Conservation (phyloP, 78 protist species). For the Mantamonas sphyraenae region DNA sequence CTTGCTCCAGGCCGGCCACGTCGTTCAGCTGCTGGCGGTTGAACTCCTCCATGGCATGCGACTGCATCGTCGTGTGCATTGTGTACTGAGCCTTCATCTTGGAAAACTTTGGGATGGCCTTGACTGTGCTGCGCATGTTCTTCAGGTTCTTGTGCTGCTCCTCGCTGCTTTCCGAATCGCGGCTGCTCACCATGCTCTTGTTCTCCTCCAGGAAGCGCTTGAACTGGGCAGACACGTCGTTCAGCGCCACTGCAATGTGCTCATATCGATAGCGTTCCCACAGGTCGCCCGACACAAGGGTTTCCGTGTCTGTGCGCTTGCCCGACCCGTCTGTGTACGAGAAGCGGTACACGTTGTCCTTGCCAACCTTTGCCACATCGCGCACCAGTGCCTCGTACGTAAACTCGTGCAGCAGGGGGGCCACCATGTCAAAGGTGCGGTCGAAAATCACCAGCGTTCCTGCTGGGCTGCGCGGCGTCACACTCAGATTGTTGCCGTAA, state of each 20-base stretch:
- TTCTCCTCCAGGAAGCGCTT: constrained; percentile 49
- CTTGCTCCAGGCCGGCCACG: constrained; percentile 55
- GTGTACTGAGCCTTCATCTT: constrained; percentile 45
- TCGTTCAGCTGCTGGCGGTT: constrained; percentile 21
- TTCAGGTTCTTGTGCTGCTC: too few relatives aligned
- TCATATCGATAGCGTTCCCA: constrained; percentile 53
- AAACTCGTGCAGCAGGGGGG: constrained; percentile 76
- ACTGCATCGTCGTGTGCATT: constrained; percentile 49
- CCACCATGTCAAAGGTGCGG: too few relatives aligned
- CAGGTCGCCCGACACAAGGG: constrained; percentile 54
- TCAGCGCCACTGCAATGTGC: constrained; percentile 64
- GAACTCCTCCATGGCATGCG: constrained; percentile 44
- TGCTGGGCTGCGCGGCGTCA: too few relatives aligned
- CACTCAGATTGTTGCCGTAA: too few relatives aligned
- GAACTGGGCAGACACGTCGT: constrained; percentile 28
- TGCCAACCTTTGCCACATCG: constrained; percentile 47
- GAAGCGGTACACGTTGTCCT: constrained; percentile 44
- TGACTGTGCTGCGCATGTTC: constrained; percentile 52
- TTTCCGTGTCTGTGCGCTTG: too few relatives aligned
- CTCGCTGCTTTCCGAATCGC: too few relatives aligned
- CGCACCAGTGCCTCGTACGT: constrained; percentile 77
- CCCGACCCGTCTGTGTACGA: too few relatives aligned
- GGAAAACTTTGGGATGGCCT: constrained; percentile 67
- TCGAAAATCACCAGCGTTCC: too few relatives aligned
- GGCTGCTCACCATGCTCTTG: constrained; percentile 23